Evolutionary conservation across 768 basidiomycete genomes (phyloP).

Genomic region (Ramaria rubella): DNA sequence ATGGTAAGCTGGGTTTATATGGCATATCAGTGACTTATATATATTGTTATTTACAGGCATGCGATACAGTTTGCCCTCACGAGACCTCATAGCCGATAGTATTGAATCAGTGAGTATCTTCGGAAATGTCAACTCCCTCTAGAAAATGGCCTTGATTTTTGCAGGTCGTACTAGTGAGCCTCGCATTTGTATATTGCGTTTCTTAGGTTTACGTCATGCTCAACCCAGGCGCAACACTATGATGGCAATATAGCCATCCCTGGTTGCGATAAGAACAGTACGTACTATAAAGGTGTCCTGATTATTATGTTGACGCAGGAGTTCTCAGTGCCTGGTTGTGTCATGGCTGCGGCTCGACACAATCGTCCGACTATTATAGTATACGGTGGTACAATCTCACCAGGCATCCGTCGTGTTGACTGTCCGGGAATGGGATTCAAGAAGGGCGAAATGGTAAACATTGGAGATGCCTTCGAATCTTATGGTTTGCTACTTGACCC

Average conservation of each 20-base stretch:
- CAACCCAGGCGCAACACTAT: slow-evolving; percentile 70
- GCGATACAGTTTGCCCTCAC: slow-evolving; percentile 81
- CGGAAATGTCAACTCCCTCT: not conserved
- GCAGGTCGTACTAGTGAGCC: slow-evolving; percentile 51
- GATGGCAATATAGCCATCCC: slow-evolving; percentile 84
- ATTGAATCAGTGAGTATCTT: slow-evolving; percentile 60
- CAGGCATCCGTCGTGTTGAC: slow-evolving; percentile 65
- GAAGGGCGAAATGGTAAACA: slow-evolving; percentile 79
- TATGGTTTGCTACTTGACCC: slow-evolving; percentile 45
- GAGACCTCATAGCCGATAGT: slow-evolving; percentile 86
- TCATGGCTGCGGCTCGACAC: slow-evolving; percentile 81
- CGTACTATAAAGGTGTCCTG: not conserved
- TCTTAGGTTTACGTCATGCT: too few species aligned
- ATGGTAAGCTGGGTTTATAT: slow-evolving; percentile 44
- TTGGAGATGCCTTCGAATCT: slow-evolving; percentile 79
- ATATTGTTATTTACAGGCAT: slow-evolving; percentile 52
- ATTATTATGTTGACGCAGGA: not conserved
- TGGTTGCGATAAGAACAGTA: slow-evolving; percentile 82
- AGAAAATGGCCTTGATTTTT: slow-evolving; percentile 1
- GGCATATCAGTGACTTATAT: not conserved
- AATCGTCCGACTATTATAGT: slow-evolving; percentile 85
- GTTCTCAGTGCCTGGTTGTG: slow-evolving; percentile 65
- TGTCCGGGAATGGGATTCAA: slow-evolving; percentile 72
- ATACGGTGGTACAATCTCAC: slow-evolving; percentile 78
- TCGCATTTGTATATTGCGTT: not conserved